Percentiles rank a stretch among this genome's conserved stretches.
Evolutionary conservation across 208 protist genomes (phyloP).

Genomic region (Naegleria gruberi): DNA sequence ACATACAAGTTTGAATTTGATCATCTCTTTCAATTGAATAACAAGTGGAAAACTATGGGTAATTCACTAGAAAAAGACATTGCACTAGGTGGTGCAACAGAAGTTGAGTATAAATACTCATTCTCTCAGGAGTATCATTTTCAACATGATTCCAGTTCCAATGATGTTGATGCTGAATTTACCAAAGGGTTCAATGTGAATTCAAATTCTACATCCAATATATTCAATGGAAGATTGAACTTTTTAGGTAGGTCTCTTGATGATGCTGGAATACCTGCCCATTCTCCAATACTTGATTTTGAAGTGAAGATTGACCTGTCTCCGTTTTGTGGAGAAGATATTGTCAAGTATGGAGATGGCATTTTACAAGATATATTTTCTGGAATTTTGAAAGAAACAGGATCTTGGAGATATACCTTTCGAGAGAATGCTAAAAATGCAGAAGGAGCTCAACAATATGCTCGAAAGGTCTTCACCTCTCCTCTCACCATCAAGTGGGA

Average conservation of each 20-base stretch:
- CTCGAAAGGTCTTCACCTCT: neutral
- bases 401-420: neutral
- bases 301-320: too few species aligned
- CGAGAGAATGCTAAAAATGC: neutral
- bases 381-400: neutral
- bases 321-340: too few species aligned
- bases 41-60: neutral
- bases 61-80: neutral
- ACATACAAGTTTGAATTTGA: neutral
- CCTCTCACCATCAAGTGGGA: neutral
- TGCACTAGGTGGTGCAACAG: neutral
- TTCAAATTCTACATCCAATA: neutral
- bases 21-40: neutral
- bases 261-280: too few species aligned
- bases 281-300: too few species aligned
- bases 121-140: neutral
- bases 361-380: too few species aligned
- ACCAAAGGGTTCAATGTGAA: neutral
- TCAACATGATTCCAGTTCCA: neutral
- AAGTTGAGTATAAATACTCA: neutral
- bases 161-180: neutral
- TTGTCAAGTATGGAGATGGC: too few species aligned
- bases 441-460: neutral
- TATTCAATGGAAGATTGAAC: neutral
- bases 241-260: neutral